phyloP scores from a whole-genome alignment of 768 basidiomycete species.

The Naganishia antarctica region DNA sequence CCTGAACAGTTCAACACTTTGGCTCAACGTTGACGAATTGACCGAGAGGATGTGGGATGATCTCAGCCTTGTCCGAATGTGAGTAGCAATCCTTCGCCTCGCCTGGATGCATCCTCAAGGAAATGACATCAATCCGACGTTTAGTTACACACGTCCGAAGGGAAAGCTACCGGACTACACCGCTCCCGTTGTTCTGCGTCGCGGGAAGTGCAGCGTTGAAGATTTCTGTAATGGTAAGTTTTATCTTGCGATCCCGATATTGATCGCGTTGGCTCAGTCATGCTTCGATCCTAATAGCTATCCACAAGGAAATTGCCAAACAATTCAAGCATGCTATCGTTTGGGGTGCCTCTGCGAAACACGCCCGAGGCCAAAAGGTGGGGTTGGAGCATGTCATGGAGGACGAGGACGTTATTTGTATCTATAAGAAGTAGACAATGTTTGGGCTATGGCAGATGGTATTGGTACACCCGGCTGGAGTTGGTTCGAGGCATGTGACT shows the following conservation, averaged over 20 bases:
- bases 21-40: conserved; percentile 95
- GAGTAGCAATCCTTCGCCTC: conserved; percentile 25
- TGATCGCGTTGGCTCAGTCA: neutral
- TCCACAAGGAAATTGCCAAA: conserved; percentile 95
- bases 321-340: conserved; percentile 86
- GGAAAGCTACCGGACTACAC: conserved; percentile 86
- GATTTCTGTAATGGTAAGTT: conserved; percentile 67
- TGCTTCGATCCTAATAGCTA: conserved; percentile 51
- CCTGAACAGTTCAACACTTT: conserved; percentile 69
- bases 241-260: neutral
- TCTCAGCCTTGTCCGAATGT: conserved; percentile 86
- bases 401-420: conserved; percentile 49
- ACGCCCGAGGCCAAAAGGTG: conserved; percentile 83
- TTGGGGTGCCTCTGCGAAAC: conserved; percentile 97
- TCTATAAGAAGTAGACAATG: conserved; percentile 41
- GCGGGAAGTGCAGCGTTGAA: conserved; percentile 58
- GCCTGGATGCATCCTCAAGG: too few species aligned
- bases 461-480: neutral
- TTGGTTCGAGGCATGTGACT: too few species aligned
- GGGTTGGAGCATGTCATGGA: conserved; percentile 48
- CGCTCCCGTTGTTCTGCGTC: conserved; percentile 73
- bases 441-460: neutral
- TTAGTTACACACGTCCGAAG: conserved; percentile 79
- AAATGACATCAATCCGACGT: too few species aligned
- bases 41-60: conserved; percentile 88